Evolutionary conservation across 306 rosid species (phyloP).

Genomic region (Acacia crassicarpa): DNA sequence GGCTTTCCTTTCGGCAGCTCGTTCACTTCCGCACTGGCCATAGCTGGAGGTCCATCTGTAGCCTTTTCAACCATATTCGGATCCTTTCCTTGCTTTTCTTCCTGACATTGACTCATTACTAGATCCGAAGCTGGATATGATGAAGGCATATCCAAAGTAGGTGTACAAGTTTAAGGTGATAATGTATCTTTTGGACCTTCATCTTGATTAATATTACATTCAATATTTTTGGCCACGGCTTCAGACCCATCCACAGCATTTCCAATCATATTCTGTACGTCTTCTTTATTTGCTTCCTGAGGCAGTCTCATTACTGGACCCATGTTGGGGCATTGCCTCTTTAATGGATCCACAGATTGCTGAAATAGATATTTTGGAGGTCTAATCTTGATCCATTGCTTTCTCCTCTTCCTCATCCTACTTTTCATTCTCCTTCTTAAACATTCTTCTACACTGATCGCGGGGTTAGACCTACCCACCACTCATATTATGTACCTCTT

Average conservation of each 20-base stretch:
- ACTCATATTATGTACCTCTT: no score
- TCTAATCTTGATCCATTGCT: neutral
- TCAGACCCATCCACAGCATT: slow-evolving; percentile 7
- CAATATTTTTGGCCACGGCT: neutral
- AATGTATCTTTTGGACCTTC: slow-evolving; percentile 17
- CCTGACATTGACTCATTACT: slow-evolving; percentile 26
- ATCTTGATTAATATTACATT: slow-evolving; percentile 1
- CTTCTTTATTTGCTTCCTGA: slow-evolving; percentile 23
- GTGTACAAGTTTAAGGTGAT: slow-evolving; percentile 19
- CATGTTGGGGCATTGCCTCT: neutral
- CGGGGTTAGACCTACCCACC: neutral
- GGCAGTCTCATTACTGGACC: slow-evolving; percentile 33
- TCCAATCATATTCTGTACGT: neutral
- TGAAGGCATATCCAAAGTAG: slow-evolving; percentile 25
- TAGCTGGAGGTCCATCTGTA: slow-evolving; percentile 17
- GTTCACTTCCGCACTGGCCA: neutral
- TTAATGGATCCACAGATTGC: neutral
- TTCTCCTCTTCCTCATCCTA: neutral
- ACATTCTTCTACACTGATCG: neutral
- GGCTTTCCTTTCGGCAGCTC: no score
- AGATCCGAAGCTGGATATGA: slow-evolving; percentile 34
- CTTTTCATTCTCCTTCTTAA: neutral
- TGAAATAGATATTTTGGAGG: neutral
- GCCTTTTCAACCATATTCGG: neutral
- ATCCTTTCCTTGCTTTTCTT: slow-evolving; percentile 29